phyloP scores from a whole-genome alignment of 169 alveolate genomes.

The Plasmodium knowlesi region DNA sequence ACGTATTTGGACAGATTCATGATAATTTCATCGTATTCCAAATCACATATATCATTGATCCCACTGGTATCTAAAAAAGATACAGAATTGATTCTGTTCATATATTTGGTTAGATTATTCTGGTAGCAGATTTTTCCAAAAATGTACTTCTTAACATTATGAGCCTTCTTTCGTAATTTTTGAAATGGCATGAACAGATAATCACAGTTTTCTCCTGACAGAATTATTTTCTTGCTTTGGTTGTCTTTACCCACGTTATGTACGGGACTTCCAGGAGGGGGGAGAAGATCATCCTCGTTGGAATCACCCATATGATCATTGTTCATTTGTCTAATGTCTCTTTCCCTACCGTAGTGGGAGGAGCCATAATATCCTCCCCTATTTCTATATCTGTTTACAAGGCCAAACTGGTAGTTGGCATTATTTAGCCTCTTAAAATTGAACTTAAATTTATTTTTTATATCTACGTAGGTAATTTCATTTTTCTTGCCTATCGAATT shows the following conservation, averaged over 20 bases:
- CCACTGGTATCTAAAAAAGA: constrained; percentile 70
- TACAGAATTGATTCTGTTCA: constrained; percentile 64
- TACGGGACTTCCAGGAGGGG: background rate
- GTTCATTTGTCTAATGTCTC: background rate
- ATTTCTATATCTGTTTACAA: background rate
- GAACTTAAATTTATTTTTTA: constrained; percentile 38
- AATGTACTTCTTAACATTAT: constrained; percentile 36
- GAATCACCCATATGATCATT: background rate
- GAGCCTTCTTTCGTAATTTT: constrained; percentile 11
- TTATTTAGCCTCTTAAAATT: constrained; percentile 31
- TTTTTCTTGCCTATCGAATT: constrained; percentile 10
- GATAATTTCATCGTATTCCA: constrained; percentile 40
- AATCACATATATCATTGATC: constrained; percentile 12
- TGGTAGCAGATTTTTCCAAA: constrained; percentile 66
- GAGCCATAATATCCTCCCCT: background rate
- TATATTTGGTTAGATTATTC: constrained; percentile 45
- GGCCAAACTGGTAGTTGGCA: constrained; percentile 30
- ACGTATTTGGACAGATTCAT: constrained; percentile 58
- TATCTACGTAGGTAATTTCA: constrained; percentile 59
- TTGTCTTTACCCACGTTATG: background rate
- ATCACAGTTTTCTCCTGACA: constrained; percentile 62
- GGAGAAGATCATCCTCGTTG: background rate
- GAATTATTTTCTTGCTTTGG: constrained; percentile 13
- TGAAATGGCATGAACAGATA: constrained; percentile 43
- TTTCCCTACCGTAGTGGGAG: background rate